Percentiles rank a stretch among this genome's conserved stretches.
These are phyloP conservation scores for Psilocybe cubensis DNA, from an alignment of 768 basidiomycete species.

Conservation along the genomic window DNA sequence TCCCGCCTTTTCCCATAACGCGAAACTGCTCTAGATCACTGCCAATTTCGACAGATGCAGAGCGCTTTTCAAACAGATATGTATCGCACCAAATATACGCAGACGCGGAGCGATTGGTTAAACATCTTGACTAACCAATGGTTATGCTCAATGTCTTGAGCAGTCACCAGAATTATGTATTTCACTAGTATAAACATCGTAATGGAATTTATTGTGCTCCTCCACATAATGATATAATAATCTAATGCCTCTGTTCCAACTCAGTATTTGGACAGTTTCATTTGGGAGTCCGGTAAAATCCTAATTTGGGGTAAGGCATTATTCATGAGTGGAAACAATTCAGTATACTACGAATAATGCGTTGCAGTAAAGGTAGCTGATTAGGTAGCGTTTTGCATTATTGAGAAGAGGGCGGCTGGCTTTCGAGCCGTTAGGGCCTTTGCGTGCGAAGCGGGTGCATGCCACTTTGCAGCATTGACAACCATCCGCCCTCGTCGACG, in stretches of 20 bases:
- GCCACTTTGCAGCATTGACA: conserved; percentile 8
- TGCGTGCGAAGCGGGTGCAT: conserved; percentile 11
- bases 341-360: not conserved
- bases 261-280: not conserved
- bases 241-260: not conserved
- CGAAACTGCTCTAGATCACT: conserved; percentile 3
- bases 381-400: not conserved
- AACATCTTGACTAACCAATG: not conserved
- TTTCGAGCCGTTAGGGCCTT: not conserved
- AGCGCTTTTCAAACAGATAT: conserved; percentile 5
- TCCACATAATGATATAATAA: not conserved
- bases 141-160: not conserved
- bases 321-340: not conserved
- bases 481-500: conserved; percentile 22
- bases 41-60: conserved; percentile 11
- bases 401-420: not conserved
- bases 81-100: not conserved
- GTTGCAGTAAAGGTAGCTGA: not conserved
- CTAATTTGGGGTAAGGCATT: not conserved
- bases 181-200: not conserved
- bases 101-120: conserved; percentile 1
- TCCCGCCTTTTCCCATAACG: conserved; percentile 2
- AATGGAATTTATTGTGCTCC: not conserved
- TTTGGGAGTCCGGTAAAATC: not conserved
- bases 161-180: not conserved